Base-by-base conservation (phyloP, 208 protist species). In the Crithidia sp. region DNA sequence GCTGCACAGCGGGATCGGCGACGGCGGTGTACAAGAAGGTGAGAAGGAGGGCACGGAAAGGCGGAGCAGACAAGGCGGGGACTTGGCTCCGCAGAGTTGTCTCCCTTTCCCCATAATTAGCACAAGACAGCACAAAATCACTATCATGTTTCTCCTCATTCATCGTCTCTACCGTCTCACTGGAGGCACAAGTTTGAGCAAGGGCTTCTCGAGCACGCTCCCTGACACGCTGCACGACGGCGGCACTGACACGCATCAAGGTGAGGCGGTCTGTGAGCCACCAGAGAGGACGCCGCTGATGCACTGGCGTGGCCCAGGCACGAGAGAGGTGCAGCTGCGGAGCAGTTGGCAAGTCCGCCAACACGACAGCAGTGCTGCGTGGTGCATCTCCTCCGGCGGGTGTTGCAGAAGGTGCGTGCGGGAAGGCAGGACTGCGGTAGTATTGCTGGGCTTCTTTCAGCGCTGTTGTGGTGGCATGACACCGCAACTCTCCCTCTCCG, bases 1-100 rank as follows among this genome's bases (percentile, higher is more conserved):
- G 7, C 66, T 62, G 54, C 55, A 71, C 55, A 7, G n/a, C 14
- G 8, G 9, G 6, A 3, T 14, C 43, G 7, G 50, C 54, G 19
- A 71, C 66, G 9, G 36, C 8, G 5, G 14, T 17, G 28, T 62
- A 71, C 50, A 71, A 40, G 13, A 71, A 49, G 7, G 55, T 60
- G 5, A 47, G 37, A 0, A 58, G n/a, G 17, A 69, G 9, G 52
- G 10, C 28, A 52, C 37, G 64, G 50, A 59, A 10, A 4, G 14
- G 28, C 44, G 28, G 47, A 56, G 19, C 8, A 39, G 61, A 40
- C 61, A 19, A 14, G 12, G 40, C 58, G 12, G 17, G 14, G 16
- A 13, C 54, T 59, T 28, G 28, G 28, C 28, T 28, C 28, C 28
- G 28, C 28, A 28, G 28, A 28, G 28, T 2, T 28, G 28, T 28